Base-by-base conservation (phyloP, 1,139 yeast species). In the Hansenula sp. region DNA sequence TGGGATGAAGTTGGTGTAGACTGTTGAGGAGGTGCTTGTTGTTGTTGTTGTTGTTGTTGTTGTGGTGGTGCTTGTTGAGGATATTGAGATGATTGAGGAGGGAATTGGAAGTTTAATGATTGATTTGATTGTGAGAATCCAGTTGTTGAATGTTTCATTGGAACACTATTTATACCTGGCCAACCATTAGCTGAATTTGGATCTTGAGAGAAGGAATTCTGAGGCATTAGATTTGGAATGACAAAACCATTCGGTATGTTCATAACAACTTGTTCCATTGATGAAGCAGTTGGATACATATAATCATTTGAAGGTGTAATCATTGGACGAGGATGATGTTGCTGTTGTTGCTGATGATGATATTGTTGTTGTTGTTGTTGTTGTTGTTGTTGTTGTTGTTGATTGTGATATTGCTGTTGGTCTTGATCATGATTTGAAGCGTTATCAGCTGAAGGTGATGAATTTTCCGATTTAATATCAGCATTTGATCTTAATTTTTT, bases 401-500 rank as follows among this genome's bases (percentile, higher is more conserved):
- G 29, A 6, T 31, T 27, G 2, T 43, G 42, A 8, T 35, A 39
- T 16, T 7, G 27, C 18, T 8, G 18, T 11, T 28, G 28, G 10
- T 29, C 19, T n/a, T 12, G 26, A 30, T 34, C n/a, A 17, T n/a
- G 17, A 14, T 11, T 16, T 28, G 19, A 16, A 28, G 24, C 22
- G 7, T 20, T 37, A 37, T 31, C 27, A n/a, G 20, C 24, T 24
- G 45, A 42, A n/a, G 42, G 34, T 16, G 42, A 27, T n/a, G 43
- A 41, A n/a, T 24, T 19, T 9, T 44, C 38, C 26, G 42, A 36
- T 32, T 44, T 49, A 28, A 42, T 46, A n/a, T 47, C 50, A 13
- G 48, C 29, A 10, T 50, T 53, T 2, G 46, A 41, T 41, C 52
- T 46, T 19, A 51, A 29, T 36, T 47, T 51, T 36, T 51, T 53